Conservation (phyloP, 1,284 basidiomycete genomes). For the Thecaphora frezii region DNA sequence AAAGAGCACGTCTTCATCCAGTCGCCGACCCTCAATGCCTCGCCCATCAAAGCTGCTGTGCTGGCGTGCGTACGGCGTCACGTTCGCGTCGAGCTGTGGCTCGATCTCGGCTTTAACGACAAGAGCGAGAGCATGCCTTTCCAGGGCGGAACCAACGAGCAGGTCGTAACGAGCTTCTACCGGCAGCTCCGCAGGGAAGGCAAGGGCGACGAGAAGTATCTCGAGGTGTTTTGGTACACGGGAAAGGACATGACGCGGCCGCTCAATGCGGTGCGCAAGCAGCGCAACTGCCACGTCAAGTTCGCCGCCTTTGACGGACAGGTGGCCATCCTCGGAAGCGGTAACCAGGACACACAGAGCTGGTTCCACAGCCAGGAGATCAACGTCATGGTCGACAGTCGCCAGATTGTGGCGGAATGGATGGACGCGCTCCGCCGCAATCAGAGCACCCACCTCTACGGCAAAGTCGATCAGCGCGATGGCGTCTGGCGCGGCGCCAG, state of each 20-base stretch:
- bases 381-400: constrained; percentile 73
- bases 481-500: constrained; percentile 70
- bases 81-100: constrained; percentile 65
- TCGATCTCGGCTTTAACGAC: constrained; percentile 61
- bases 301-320: constrained; percentile 73
- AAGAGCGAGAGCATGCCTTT: constrained; percentile 71
- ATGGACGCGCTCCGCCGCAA: constrained; percentile 68
- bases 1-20: constrained; percentile 71
- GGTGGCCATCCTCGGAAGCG: constrained; percentile 72
- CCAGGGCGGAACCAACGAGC: constrained; percentile 79
- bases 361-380: constrained; percentile 80
- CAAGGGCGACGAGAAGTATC: constrained; percentile 61
- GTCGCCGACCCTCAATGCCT: constrained; percentile 72
- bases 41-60: constrained; percentile 69
- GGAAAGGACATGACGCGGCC: constrained; percentile 74
- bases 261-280: constrained; percentile 72
- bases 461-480: constrained; percentile 66
- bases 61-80: constrained; percentile 68
- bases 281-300: constrained; percentile 71
- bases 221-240: constrained; percentile 70
- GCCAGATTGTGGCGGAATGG: constrained; percentile 69
- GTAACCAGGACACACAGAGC: constrained; percentile 68
- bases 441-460: constrained; percentile 72
- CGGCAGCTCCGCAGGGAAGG: constrained; percentile 45
- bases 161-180: constrained; percentile 72